phyloP scores from a whole-genome alignment of 495 filamentous ascomycete species.

The Penicillium canariense region DNA sequence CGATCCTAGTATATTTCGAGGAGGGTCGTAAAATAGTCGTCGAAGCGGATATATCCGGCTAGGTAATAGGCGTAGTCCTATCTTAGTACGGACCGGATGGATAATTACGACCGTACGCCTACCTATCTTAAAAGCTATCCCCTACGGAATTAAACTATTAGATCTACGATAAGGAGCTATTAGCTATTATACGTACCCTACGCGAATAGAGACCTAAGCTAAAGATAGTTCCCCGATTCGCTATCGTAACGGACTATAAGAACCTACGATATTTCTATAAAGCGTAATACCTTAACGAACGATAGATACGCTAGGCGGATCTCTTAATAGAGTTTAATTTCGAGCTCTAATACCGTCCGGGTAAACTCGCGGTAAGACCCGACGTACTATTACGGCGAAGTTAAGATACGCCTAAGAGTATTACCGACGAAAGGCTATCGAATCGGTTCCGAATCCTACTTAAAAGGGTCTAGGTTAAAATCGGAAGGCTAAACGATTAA shows the following conservation, averaged over 20 bases:
- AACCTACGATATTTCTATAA: neutral
- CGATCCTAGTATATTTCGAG: conserved; percentile 7
- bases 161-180: conserved; percentile 31
- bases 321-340: neutral
- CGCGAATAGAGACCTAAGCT: conserved; percentile 21
- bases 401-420: neutral
- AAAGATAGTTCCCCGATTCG: neutral
- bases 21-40: conserved; percentile 1
- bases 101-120: conserved; percentile 15
- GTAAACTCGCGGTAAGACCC: neutral
- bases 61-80: conserved; percentile 4
- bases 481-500: too few species aligned
- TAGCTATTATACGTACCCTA: conserved; percentile 28
- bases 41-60: conserved; percentile 18
- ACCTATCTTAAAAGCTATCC: conserved; percentile 23
- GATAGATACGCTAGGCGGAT: neutral
- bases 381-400: neutral
- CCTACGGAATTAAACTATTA: conserved; percentile 32
- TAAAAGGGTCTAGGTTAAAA: too few species aligned
- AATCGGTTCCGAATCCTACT: neutral
- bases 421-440: neutral
- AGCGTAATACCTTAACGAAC: neutral
- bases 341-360: neutral
- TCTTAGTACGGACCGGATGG: neutral
- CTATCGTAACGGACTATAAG: neutral